A percentile compares a stretch with the other conserved stretches of the same genome.
Evolutionary conservation across 345 rosid species (phyloP).

Genomic region (Arabis hirsuta): DNA sequence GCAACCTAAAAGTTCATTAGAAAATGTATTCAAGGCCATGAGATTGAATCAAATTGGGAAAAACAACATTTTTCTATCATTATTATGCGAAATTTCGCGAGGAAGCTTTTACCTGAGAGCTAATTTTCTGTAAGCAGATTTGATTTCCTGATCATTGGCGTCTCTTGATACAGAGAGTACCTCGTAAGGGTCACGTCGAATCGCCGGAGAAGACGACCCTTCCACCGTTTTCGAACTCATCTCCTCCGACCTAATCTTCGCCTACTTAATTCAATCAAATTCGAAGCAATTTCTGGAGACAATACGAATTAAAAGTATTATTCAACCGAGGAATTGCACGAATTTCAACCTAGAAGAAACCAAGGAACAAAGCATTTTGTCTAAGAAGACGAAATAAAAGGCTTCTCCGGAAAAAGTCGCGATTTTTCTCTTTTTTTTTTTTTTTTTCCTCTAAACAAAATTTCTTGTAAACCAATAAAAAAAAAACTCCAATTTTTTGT

Average conservation of each 20-base stretch:
- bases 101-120: slow-evolving; percentile 81
- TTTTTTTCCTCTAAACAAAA: too few relatives aligned
- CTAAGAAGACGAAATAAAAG: too few relatives aligned
- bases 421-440: too few relatives aligned
- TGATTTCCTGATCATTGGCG: slow-evolving; percentile 91
- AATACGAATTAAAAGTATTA: too few relatives aligned
- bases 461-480: too few relatives aligned
- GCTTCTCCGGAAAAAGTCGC: too few relatives aligned
- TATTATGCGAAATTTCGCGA: background rate
- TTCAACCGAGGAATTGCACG: too few relatives aligned
- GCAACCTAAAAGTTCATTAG: too few relatives aligned
- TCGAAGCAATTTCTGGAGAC: background rate
- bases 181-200: slow-evolving; percentile 91
- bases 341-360: too few relatives aligned
- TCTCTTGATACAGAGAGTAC: slow-evolving; percentile 84
- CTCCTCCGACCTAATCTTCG: background rate
- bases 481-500: too few relatives aligned
- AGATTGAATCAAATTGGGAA: background rate
- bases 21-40: background rate
- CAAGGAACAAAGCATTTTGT: too few relatives aligned
- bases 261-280: background rate
- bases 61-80: background rate
- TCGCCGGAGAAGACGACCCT: slow-evolving; percentile 68
- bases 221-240: slow-evolving; percentile 72
- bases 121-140: slow-evolving; percentile 90